Evolutionary conservation across 1,284 basidiomycete genomes (phyloP).

Genomic region (Grifola frondosa): DNA sequence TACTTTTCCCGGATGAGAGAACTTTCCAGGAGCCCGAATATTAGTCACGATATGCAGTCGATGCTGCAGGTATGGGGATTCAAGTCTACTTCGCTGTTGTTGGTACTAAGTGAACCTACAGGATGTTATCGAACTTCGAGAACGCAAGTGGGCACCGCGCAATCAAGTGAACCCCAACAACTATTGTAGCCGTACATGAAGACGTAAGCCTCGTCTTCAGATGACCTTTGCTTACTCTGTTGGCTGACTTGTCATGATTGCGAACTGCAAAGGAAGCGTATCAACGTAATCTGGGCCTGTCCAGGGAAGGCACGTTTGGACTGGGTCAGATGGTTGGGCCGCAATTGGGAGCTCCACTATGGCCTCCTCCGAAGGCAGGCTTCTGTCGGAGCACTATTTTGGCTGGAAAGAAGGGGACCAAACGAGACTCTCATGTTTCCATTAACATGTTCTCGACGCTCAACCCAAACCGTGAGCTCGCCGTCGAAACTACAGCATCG

Average conservation of each 20-base stretch:
- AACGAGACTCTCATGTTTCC: constrained; percentile 66
- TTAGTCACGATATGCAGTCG: constrained; percentile 88
- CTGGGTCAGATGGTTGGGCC: constrained; percentile 82
- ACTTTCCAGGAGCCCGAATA: constrained; percentile 69
- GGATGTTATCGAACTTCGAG: constrained; percentile 81
- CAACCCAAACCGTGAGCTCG: constrained; percentile 51
- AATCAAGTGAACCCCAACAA: constrained; percentile 76
- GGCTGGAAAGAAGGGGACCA: constrained; percentile 42
- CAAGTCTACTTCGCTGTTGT: not conserved
- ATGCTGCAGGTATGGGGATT: constrained; percentile 78
- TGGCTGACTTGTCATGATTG: not conserved
- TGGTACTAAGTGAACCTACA: not conserved
- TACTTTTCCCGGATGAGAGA: constrained; percentile 91
- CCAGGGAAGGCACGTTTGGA: constrained; percentile 54
- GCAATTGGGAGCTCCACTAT: constrained; percentile 62
- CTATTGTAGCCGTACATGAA: constrained; percentile 88
- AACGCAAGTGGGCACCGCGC: constrained; percentile 78
- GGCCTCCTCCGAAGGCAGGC: constrained; percentile 75
- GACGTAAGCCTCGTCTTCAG: constrained; percentile 51
- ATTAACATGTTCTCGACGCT: constrained; percentile 87
- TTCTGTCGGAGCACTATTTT: constrained; percentile 83
- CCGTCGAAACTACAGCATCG: constrained; percentile 42
- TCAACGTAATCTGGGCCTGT: constrained; percentile 52
- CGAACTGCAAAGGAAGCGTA: constrained; percentile 63
- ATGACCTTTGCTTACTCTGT: not conserved